A percentile compares a stretch with the other conserved stretches of the same genome.
phyloP scores from a whole-genome alignment of 139 green algal genomes.

The Dunaliella sp. region DNA sequence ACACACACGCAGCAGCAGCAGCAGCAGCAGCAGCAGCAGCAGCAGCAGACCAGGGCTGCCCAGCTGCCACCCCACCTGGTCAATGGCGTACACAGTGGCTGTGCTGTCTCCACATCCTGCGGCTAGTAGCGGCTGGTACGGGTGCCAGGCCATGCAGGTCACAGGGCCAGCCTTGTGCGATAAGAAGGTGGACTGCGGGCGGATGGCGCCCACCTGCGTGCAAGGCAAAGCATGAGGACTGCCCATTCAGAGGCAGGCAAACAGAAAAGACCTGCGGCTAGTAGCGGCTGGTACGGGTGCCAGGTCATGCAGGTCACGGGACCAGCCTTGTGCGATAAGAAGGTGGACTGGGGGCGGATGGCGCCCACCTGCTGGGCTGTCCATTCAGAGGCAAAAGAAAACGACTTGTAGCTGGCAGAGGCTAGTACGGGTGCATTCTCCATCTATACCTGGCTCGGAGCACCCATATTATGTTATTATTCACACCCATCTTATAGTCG shows the following conservation, averaged over 20 bases:
- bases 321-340: constrained; percentile 61
- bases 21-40: too few species aligned
- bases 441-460: too few species aligned
- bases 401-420: too few species aligned
- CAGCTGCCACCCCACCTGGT: too few species aligned
- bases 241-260: too few species aligned
- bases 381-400: too few species aligned
- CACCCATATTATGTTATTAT: too few species aligned
- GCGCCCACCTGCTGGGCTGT: constrained; percentile 65
- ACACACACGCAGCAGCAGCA: background rate
- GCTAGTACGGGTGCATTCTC: too few species aligned
- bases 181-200: constrained; percentile 62
- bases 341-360: constrained; percentile 64
- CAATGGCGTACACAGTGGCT: constrained; percentile 57
- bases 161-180: constrained; percentile 67
- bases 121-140: constrained; percentile 76
- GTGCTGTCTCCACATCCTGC: constrained; percentile 62
- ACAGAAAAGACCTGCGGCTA: too few species aligned
- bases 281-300: too few species aligned
- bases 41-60: too few species aligned
- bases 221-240: background rate
- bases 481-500: too few species aligned
- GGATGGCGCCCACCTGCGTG: constrained; percentile 61
- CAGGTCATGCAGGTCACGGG: constrained; percentile 79
- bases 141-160: constrained; percentile 81